Evolutionary conservation across 306 rosid species (phyloP).

Genomic region (Dalbergia cochinchinensis): DNA sequence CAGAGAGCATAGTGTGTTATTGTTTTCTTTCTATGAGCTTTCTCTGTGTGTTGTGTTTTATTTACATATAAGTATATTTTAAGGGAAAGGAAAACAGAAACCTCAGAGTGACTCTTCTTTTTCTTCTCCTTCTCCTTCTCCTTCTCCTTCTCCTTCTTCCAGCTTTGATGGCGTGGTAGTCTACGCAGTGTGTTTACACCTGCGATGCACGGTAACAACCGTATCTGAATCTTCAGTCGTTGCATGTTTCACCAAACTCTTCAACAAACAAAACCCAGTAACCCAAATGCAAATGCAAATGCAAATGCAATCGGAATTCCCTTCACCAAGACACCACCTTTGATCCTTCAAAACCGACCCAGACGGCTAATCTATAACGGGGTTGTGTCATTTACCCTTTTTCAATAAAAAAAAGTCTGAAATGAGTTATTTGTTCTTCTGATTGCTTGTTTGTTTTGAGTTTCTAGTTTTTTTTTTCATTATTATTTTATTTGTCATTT

Average conservation of each 20-base stretch:
- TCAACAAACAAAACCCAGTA: slow-evolving; percentile 29
- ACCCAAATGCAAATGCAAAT: slow-evolving; percentile 34
- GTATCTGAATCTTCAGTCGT: slow-evolving; percentile 58
- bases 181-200: slow-evolving; percentile 42
- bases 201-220: slow-evolving; percentile 48
- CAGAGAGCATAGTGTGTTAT: not conserved
- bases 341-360: slow-evolving; percentile 20
- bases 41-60: not conserved
- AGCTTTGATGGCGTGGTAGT: slow-evolving; percentile 63
- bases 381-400: slow-evolving; percentile 11
- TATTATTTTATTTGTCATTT: not conserved
- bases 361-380: slow-evolving; percentile 14
- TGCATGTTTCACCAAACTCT: slow-evolving; percentile 72
- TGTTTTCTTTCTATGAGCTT: not conserved
- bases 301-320: slow-evolving; percentile 23
- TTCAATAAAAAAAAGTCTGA: slow-evolving; percentile 24
- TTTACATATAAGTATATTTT: not conserved
- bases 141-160: not conserved
- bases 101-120: slow-evolving; percentile 50
- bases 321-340: slow-evolving; percentile 28
- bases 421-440: slow-evolving; percentile 21
- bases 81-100: slow-evolving; percentile 20
- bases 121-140: not conserved
- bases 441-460: slow-evolving; percentile 23
- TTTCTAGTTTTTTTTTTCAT: not conserved